Base-by-base conservation (phyloP, 345 rosid species). In the Moricandia arvensis region DNA sequence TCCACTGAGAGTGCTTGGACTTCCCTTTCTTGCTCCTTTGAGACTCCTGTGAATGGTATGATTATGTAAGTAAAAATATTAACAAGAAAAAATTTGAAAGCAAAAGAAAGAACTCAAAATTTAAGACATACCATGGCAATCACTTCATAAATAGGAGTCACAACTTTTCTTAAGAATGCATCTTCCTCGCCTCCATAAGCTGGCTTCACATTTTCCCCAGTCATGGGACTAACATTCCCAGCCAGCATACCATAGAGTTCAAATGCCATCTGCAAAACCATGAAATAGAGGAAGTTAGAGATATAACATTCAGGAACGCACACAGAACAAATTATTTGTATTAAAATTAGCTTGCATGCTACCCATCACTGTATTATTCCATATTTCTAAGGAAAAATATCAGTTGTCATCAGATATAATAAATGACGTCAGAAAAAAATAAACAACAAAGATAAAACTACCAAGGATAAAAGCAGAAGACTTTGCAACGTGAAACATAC, bases 1-100 rank as follows among this genome's bases (percentile, higher is more conserved):
- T 93, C 99, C 99, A 96, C 57, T 91, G 97, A 12, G 98, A 96
- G 80, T 96, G 99, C 85, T 96, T 96, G 76, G 99, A 96, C 80
- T 75, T 91, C 62, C 97, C 99, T 67, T 27, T 84, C 78, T 86
- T 82, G 82, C 95, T 91, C 83, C 89, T 85, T 80, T 86, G 84
- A 65, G 99, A 89, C 86, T 96, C 99, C 99, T 96, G 78, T 65
- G 60, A 82, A 77, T 78, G 34, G 79, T 66, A 37, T n/a, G 47
- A 75, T 57, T 57, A 38, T 38, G 30, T 27, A 30, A 33, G 57
- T 60, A 60, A 15, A 60, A 15, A 37, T 58, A 30, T 54, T 34
- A 61, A 29, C 29, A 60, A 33, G 13, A 16, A 74, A 55, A 69
- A 53, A 26, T 18, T 73, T 43, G n/a, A 45, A 61, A 57, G 16